A percentile compares a stretch with the other conserved stretches of the same genome.
These are phyloP conservation scores for Podospora tetraspora DNA, from an alignment of 495 filamentous ascomycete genomes.

Conservation along the genomic window DNA sequence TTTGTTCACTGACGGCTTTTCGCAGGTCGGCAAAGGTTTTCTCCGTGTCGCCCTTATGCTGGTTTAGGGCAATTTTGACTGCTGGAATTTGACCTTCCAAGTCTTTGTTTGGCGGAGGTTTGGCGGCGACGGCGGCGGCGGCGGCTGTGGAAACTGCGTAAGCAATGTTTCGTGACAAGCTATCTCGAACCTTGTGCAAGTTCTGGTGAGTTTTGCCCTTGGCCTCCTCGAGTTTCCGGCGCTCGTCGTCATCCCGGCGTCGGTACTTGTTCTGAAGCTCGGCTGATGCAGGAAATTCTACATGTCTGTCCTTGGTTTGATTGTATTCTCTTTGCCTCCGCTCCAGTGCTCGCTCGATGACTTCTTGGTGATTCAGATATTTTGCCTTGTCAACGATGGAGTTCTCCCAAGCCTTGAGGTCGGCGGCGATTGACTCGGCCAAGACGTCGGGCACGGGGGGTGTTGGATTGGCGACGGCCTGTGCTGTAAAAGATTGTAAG, in stretches of 20 bases:
- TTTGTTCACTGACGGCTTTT: not conserved
- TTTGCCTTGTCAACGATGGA: not conserved
- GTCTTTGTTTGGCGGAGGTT: not conserved
- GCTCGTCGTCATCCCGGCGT: constrained; percentile 1
- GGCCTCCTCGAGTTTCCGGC: not conserved
- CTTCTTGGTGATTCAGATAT: constrained; percentile 9
- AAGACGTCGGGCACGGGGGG: not conserved
- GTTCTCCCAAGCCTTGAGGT: not conserved
- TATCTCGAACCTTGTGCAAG: not conserved
- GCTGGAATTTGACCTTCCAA: constrained; percentile 2
- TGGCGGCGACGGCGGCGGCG: not conserved
- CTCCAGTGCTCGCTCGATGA: constrained; percentile 12
- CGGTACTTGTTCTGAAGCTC: constrained; percentile 27
- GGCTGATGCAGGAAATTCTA: constrained; percentile 28
- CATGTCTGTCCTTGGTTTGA: constrained; percentile 18
- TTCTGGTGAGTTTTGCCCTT: not conserved
- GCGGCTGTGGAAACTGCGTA: not conserved
- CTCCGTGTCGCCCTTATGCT: not conserved
- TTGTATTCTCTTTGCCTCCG: constrained; percentile 24
- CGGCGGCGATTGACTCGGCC: not conserved
- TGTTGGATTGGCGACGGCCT: not conserved
- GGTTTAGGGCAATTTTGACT: not conserved
- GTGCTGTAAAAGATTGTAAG: not conserved
- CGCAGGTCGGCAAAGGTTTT: not conserved
- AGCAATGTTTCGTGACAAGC: not conserved